Evolutionary conservation across 768 basidiomycete species (phyloP), one percentile per base, ranked within the genome.

Genomic region (Naganishia vishniacii): DNA sequence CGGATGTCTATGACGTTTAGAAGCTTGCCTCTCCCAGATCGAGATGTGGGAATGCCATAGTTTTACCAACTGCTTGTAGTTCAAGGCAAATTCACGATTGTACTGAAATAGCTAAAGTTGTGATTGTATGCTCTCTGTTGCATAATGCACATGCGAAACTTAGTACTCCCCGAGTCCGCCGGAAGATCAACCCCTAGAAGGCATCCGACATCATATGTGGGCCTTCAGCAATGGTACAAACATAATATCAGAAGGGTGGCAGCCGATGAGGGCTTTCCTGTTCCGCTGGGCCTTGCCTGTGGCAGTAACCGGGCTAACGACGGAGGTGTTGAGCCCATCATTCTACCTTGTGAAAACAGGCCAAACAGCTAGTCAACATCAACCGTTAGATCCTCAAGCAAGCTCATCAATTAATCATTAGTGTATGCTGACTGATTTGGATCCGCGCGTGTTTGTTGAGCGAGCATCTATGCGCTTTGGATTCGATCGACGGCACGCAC

Each of bases 1-100:
- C 61, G 25, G 75, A 77, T 25, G 73, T 73, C 7, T 77, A 75
- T 64, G 72, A 72, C 53, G 71, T 74, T 16, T 77, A 67, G 63
- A 16, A 25, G 31, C 32, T 1, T 40, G 7, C 42, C 6, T 5
- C 13, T 5, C 6, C n/a, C 5, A 5, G 42, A 44, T 5, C 7
- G 42, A 12, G 42, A 44, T 12, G 37, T 6, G 7, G 53, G 26
- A 37, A 40, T 1, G 18, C 20, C 4, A 11, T 20, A 56, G n/a
- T 25, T 11, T 25, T 56, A 34, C 40, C n/a, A n/a, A n/a, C n/a
- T 40, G 37, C 42, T 44, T 44, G 42, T 44, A 12, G 42, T 9
- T 9, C 42, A 44, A 11, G 5, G n/a, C 42, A 8, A 20, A 44
- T 44, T 44, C 42, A 44, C 42, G 42, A 9, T 44, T 44, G 42